Evolutionary conservation across 2,329 filamentous ascomycete species (phyloP), one percentile per base, ranked within the genome.

Genomic region (Pseudogymnoascus sp.): DNA sequence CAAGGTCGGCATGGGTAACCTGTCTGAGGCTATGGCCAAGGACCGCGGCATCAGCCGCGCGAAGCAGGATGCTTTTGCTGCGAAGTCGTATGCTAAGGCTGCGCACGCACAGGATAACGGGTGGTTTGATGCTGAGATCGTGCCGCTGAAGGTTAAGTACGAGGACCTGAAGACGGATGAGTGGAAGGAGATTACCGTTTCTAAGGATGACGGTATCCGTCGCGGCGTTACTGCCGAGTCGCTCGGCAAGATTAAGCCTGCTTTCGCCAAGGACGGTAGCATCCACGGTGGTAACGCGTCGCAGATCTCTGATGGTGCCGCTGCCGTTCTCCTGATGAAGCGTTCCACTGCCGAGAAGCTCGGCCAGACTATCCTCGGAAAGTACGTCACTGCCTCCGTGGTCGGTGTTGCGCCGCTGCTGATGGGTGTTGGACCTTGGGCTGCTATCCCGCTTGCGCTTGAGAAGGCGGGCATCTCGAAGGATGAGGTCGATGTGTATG

Each of bases 201-300:
- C 83, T 73, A 86, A 85, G 66, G 94, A 99, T 72, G 94, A 97
- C 69, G 94, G 94, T 66, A 82, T 97, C 67, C 84, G 94, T 59
- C 80, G 87, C 37, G 90, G 90, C 68, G 91, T 96, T 71, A 97
- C 94, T 3, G 82, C 83, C 66, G 91, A 97, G 78, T 89, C 87
- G 1, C 85, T 97, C n/a, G 81, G 79, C 76, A 97, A 97, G 84
- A 95, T 97, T 75, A 86, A 85, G 65, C 85, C 93, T 13, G 91
- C 93, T 10, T 97, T 97, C 72, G 86, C 90, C 67, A 92, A 95
- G 77, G 88, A 94, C 71, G 94, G 94, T 45, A 87, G 84, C 71
- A 97, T 97, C 78, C 93, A 97, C 80, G 94, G 91, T 63, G 94
- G 94, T 70, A 99, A 97, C 76, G 93, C 94, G 29, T 92, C 87